Evolutionary conservation across 2,329 filamentous ascomycete genomes (phyloP), one percentile per base, ranked within the genome.

Genomic region (Arthrobotrys conoides): DNA sequence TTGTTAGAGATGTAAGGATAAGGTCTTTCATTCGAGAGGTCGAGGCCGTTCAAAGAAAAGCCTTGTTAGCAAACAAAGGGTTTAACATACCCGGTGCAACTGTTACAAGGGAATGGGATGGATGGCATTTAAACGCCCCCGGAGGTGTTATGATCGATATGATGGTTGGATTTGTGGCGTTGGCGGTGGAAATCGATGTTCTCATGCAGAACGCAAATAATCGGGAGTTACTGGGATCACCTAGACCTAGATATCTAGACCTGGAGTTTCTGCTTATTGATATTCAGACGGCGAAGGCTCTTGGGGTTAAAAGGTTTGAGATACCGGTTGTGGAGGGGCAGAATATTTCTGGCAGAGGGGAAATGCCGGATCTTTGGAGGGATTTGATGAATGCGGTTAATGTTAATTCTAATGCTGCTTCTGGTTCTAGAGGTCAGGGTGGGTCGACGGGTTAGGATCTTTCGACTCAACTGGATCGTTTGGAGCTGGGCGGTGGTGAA

Each of bases 81-180:
- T 61, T 61, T 18, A 44, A 41, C 1, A 44, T 61, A 5, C n/a
- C n/a, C 33, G 55, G 55, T 24, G 55, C 36, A 6, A 16, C 3
- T 3, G 24, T 61, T 16, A 5, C 16, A 16, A 61, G 36, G 24
- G 55, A 14, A 1, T 61, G 55, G 55, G 55, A 61, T 9, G 55
- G 55, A 61, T 61, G 55, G 55, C 18, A 22, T n/a, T n/a, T 61
- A n/a, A 61, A 14, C 12, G 55, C 55, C 5, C 55, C 33, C 0
- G 55, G 24, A 8, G 55, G 55, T 2, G 33, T 61, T 16, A 41
- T 16, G 55, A 16, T 41, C 0, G 55, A 44, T 14, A 61, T 61
- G 55, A 1, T 61, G 14, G 55, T 61, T 6, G 55, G n/a, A 24
- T 61, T 61, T 14, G 55, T 61, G 10, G 55, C 55, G 2, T 18